phyloP scores from a whole-genome alignment of 331 rosid species.

The Arachis monticola region DNA sequence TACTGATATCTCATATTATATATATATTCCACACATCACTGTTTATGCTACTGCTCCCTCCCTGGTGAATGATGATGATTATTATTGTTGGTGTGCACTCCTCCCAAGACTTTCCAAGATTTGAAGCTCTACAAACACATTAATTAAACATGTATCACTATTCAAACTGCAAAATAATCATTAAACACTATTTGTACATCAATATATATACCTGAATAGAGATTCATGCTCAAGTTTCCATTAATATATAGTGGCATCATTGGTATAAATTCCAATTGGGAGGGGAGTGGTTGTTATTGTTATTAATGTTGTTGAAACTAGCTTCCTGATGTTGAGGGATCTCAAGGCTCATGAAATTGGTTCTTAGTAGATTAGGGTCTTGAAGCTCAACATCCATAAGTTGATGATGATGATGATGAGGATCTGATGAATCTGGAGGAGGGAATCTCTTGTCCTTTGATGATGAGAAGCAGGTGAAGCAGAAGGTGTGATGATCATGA shows the following conservation, averaged over 20 bases:
- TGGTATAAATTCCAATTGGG: conserved; percentile 51
- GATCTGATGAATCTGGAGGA: too few relatives aligned
- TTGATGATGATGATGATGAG: too few relatives aligned
- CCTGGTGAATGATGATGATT: too few relatives aligned
- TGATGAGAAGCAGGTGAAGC: conserved; percentile 29
- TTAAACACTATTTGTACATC: too few relatives aligned
- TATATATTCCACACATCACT: too few relatives aligned
- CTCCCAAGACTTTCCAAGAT: conserved; percentile 47
- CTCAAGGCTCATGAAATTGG: conserved; percentile 35
- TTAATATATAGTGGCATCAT: conserved; percentile 7
- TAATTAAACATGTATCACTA: not conserved
- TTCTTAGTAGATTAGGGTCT: not conserved
- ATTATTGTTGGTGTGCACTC: conserved; percentile 36
- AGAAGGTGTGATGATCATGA: too few relatives aligned
- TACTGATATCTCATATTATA: too few relatives aligned
- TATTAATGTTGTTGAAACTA: conserved; percentile 18
- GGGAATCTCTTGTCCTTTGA: not conserved
- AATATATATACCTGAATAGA: conserved; percentile 42
- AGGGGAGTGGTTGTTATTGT: not conserved
- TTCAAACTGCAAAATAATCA: not conserved
- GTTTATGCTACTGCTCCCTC: too few relatives aligned
- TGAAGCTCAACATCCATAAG: not conserved
- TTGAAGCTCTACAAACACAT: conserved; percentile 41
- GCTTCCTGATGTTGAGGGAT: conserved; percentile 33
- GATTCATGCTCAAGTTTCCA: conserved; percentile 44